phyloP scores from a whole-genome alignment of 768 basidiomycete species.

The Leccinum ochraceum region DNA sequence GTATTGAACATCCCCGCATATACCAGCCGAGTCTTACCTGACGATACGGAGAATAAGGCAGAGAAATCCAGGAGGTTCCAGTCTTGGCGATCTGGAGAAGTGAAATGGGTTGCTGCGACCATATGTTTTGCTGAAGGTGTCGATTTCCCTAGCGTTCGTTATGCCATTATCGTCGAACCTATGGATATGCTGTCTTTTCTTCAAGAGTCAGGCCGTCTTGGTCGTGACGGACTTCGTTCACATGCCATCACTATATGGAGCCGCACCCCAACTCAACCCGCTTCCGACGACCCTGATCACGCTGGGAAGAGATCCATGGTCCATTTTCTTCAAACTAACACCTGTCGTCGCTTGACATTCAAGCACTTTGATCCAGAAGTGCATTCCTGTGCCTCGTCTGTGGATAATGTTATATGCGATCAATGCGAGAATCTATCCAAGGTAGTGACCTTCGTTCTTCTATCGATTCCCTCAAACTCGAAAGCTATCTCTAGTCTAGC shows the following conservation, averaged over 20 bases:
- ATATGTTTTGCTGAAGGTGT: constrained; percentile 11
- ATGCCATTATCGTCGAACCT: constrained; percentile 1
- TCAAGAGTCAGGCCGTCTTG: constrained; percentile 16
- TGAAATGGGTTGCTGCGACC: neutral
- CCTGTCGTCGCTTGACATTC: constrained; percentile 1
- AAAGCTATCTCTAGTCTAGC: neutral
- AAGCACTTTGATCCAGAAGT: neutral
- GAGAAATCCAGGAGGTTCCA: constrained; percentile 5
- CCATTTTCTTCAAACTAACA: neutral
- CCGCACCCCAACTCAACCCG: rapidly evolving
- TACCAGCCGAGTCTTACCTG: constrained; percentile 1
- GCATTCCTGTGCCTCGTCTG: neutral
- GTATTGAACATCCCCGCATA: neutral
- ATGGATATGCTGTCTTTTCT: constrained; percentile 13
- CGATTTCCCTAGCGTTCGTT: neutral
- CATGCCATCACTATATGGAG: constrained; percentile 9
- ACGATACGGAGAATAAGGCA: neutral
- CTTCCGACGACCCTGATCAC: neutral
- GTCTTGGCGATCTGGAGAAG: neutral
- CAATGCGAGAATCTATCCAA: neutral
- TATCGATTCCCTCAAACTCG: too few species aligned
- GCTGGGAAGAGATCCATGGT: neutral
- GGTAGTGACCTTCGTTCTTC: neutral
- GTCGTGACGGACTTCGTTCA: constrained; percentile 1
- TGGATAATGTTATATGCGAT: neutral